Evolutionary conservation across 495 filamentous ascomycete genomes (phyloP).

Genomic region (Ramalina intermedia): DNA sequence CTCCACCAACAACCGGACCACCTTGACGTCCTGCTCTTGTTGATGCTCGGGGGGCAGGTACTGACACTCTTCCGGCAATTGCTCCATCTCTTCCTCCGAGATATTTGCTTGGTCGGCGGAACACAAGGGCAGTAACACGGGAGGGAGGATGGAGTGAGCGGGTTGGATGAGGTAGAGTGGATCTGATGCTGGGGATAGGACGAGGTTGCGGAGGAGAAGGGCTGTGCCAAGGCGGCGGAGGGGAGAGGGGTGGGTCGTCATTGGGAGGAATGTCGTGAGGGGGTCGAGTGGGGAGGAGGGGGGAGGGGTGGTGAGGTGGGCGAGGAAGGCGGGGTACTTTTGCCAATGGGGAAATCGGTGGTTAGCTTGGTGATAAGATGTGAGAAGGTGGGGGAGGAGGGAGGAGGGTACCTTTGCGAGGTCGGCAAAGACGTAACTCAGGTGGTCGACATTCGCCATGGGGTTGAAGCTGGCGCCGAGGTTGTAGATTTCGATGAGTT

Average conservation of each 20-base stretch:
- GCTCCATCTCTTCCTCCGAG: constrained; percentile 51
- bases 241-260: constrained; percentile 48
- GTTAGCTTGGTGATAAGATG: background rate
- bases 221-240: constrained; percentile 78
- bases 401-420: constrained; percentile 46
- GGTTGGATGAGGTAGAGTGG: constrained; percentile 18
- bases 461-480: constrained; percentile 76
- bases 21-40: constrained; percentile 57
- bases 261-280: constrained; percentile 24
- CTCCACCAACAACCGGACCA: constrained; percentile 77
- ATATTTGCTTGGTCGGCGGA: constrained; percentile 43
- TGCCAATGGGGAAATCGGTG: constrained; percentile 43
- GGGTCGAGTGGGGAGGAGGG: constrained; percentile 59
- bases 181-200: constrained; percentile 44
- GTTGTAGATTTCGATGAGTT: constrained; percentile 90
- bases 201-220: constrained; percentile 79
- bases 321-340: constrained; percentile 79
- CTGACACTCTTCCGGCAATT: constrained; percentile 77
- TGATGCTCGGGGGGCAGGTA: constrained; percentile 76
- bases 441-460: constrained; percentile 77
- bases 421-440: constrained; percentile 88
- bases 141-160: constrained; percentile 61
- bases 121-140: constrained; percentile 60
- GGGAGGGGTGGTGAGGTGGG: constrained; percentile 81
- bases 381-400: background rate